Evolutionary conservation across 2,329 filamentous ascomycete species (phyloP).

Genomic region (Myriosclerotinia duriaeana): DNA sequence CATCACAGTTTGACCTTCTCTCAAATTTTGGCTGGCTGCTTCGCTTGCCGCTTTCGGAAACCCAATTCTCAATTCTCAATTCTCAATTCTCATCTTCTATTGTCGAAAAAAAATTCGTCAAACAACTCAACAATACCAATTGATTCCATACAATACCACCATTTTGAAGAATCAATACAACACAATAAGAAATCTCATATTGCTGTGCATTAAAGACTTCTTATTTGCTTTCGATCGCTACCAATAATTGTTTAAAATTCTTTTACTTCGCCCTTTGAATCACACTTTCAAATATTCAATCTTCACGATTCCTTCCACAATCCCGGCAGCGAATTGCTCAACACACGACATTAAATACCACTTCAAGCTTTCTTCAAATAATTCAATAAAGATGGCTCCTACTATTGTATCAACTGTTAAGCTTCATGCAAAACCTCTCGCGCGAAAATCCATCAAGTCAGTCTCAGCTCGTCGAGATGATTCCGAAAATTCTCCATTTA

Average conservation of each 20-base stretch:
- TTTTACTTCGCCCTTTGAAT: constrained; percentile 7
- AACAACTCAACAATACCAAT: constrained; percentile 4
- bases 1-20: too few relatives aligned
- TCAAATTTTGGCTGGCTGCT: not conserved
- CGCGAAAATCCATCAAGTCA: not conserved
- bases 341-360: not conserved
- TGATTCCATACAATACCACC: not conserved
- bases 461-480: not conserved
- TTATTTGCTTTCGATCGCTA: constrained; percentile 13
- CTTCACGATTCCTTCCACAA: not conserved
- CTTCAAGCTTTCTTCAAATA: not conserved
- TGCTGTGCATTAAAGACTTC: constrained; percentile 9
- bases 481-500: not conserved
- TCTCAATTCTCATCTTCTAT: too few relatives aligned
- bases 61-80: too few relatives aligned
- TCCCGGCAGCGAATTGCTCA: not conserved
- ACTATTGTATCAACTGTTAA: not conserved
- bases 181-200: not conserved
- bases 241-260: not conserved
- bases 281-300: constrained; percentile 5
- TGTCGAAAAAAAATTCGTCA: constrained; percentile 9
- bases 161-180: not conserved
- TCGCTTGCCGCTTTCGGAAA: constrained; percentile 18
- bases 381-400: not conserved
- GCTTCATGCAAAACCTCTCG: not conserved